A percentile compares a stretch with the other conserved stretches of the same genome.
Evolutionary conservation across 495 filamentous ascomycete genomes (phyloP).

Genomic region (Delitschia confertaspora): DNA sequence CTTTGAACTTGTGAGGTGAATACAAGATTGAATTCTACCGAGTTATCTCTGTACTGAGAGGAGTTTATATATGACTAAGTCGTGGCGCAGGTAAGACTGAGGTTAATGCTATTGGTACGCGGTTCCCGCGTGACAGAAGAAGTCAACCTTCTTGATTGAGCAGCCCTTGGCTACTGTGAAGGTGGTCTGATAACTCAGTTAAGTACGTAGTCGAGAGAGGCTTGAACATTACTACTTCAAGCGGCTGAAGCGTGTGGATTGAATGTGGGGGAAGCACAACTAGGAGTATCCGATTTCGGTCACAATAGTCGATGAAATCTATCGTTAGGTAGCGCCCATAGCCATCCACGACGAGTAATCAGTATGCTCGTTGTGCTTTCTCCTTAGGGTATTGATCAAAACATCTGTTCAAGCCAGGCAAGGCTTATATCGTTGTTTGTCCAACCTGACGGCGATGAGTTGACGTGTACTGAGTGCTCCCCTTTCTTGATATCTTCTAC

Average conservation of each 20-base stretch:
- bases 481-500: neutral
- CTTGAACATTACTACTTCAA: too few relatives aligned
- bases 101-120: too few relatives aligned
- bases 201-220: conserved; percentile 3
- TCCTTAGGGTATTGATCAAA: neutral
- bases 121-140: too few relatives aligned
- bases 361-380: conserved; percentile 1
- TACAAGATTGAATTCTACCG: too few relatives aligned
- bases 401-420: too few relatives aligned
- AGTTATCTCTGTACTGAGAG: too few relatives aligned
- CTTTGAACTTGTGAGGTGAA: too few relatives aligned
- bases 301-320: conserved; percentile 18
- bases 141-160: conserved; percentile 6
- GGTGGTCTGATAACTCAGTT: conserved; percentile 3
- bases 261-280: neutral
- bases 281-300: neutral
- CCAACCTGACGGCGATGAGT: neutral
- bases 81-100: too few relatives aligned
- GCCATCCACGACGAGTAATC: conserved; percentile 20
- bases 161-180: conserved; percentile 5
- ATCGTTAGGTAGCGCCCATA: conserved; percentile 17
- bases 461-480: neutral
- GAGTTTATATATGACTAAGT: too few relatives aligned
- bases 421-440: conserved; percentile 1
- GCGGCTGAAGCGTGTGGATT: conserved; percentile 4